These are phyloP conservation scores for Leishmania major DNA, from an alignment of 208 protist genomes.

Conservation along the genomic window DNA sequence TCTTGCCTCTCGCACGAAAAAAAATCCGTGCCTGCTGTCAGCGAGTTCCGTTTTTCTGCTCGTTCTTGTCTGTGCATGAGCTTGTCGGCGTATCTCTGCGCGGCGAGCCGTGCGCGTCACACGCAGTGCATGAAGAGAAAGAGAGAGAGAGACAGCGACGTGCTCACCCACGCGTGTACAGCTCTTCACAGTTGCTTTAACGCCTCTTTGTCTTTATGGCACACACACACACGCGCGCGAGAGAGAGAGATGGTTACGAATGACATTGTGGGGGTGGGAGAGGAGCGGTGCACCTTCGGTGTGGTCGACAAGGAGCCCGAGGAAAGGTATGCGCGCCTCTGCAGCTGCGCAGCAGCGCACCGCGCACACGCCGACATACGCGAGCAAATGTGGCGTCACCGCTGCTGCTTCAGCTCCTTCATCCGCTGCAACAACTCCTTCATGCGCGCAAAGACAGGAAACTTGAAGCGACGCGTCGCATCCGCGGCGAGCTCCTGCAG, in stretches of 20 bases:
- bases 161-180: not conserved
- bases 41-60: too few relatives aligned
- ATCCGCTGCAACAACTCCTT: conserved; percentile 80
- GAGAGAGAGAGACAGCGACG: not conserved
- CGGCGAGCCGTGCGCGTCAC: not conserved
- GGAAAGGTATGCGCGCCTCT: not conserved
- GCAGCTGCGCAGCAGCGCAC: not conserved
- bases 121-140: not conserved
- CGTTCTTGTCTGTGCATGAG: not conserved
- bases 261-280: not conserved
- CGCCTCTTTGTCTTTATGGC: not conserved
- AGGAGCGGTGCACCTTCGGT: not conserved
- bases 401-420: conserved; percentile 75
- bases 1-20: not conserved
- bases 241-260: not conserved
- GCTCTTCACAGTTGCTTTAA: not conserved
- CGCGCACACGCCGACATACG: not conserved
- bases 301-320: not conserved
- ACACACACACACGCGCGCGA: not conserved
- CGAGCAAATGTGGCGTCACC: not conserved
- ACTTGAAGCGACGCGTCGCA: conserved; percentile 87
- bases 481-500: conserved; percentile 82
- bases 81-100: not conserved
- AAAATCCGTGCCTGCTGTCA: too few relatives aligned
- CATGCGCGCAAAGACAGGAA: conserved; percentile 86